Conservation (phyloP, 345 rosid species). For the Linum tenue region DNA sequence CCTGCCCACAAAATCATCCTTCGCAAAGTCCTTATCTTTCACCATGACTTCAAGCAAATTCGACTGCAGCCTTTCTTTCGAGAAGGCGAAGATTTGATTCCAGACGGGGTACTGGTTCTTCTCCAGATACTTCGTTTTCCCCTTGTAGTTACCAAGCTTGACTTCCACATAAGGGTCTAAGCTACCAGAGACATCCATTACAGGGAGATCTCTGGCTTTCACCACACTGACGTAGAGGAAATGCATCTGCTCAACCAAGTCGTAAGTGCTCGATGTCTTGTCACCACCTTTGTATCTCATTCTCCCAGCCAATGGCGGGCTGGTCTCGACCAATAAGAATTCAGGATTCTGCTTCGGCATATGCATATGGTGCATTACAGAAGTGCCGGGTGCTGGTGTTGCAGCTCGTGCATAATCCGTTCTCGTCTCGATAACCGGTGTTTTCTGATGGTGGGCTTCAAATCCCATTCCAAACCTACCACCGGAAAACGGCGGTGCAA, state of each 20-base stretch:
- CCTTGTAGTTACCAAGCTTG: slow-evolving; percentile 59
- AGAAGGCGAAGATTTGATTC: slow-evolving; percentile 72
- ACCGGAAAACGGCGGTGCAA: neutral
- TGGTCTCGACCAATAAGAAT: slow-evolving; percentile 29
- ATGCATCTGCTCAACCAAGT: slow-evolving; percentile 77
- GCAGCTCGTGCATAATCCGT: slow-evolving; percentile 28
- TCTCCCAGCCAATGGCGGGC: slow-evolving; percentile 36
- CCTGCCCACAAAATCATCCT: slow-evolving; percentile 51
- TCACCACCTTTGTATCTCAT: slow-evolving; percentile 37
- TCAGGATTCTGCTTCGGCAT: slow-evolving; percentile 34
- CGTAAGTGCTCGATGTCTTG: slow-evolving; percentile 61
- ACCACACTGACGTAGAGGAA: slow-evolving; percentile 58
- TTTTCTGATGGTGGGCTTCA: slow-evolving; percentile 3
- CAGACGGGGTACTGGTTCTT: slow-evolving; percentile 32
- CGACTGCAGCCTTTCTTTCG: slow-evolving; percentile 68
- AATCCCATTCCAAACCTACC: slow-evolving; percentile 8
- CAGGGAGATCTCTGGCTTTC: slow-evolving; percentile 35
- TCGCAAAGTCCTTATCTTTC: slow-evolving; percentile 33
- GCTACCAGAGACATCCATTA: slow-evolving; percentile 25
- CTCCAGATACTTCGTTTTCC: slow-evolving; percentile 42
- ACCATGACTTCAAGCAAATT: slow-evolving; percentile 58
- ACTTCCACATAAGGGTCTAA: slow-evolving; percentile 49
- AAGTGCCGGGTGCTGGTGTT: slow-evolving; percentile 6
- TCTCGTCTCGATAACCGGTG: slow-evolving; percentile 21
- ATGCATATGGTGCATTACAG: slow-evolving; percentile 24